Percentiles rank a stretch among this genome's conserved stretches.
Conservation (phyloP, 352 stramenopile genomes). For the Phytophthora aleatoria region DNA sequence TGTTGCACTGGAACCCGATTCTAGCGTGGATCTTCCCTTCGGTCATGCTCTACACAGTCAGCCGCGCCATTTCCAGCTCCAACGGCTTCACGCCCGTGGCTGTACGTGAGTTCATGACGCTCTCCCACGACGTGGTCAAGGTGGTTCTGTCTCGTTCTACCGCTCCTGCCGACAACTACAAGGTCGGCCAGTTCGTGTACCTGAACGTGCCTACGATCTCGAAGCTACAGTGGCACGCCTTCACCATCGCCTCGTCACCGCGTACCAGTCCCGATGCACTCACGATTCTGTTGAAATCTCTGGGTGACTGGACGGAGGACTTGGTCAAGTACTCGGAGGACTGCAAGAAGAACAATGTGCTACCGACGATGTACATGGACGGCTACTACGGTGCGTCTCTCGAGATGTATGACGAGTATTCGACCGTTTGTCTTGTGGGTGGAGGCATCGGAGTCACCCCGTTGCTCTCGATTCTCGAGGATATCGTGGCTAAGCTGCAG, state of each 20-base stretch:
- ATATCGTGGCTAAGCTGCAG: constrained; percentile 35
- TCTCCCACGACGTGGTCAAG: constrained; percentile 38
- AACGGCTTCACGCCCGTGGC: constrained; percentile 38
- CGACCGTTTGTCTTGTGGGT: constrained; percentile 49
- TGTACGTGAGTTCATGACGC: constrained; percentile 35
- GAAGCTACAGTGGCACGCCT: constrained; percentile 56
- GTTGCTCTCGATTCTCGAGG: constrained; percentile 55
- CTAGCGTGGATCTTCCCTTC: constrained; percentile 47
- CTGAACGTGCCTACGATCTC: constrained; percentile 49
- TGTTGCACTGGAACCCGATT: constrained; percentile 46
- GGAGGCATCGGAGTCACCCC: constrained; percentile 58
- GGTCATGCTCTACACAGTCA: constrained; percentile 44
- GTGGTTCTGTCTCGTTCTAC: constrained; percentile 37
- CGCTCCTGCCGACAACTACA: constrained; percentile 19
- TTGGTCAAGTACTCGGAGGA: constrained; percentile 42
- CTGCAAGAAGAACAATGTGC: constrained; percentile 29
- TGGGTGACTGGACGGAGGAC: constrained; percentile 52
- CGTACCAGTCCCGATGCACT: constrained; percentile 33
- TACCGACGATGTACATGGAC: constrained; percentile 54
- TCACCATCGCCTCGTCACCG: constrained; percentile 54
- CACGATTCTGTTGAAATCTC: constrained; percentile 53
- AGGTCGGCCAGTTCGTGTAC: constrained; percentile 53
- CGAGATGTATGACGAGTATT: constrained; percentile 46
- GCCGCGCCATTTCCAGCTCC: constrained; percentile 38
- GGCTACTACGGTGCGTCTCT: constrained; percentile 59